Percentiles rank a stretch among this genome's conserved stretches.
Evolutionary conservation across 208 protist genomes (phyloP).

Genomic region (Endotrypanum monterogeii): DNA sequence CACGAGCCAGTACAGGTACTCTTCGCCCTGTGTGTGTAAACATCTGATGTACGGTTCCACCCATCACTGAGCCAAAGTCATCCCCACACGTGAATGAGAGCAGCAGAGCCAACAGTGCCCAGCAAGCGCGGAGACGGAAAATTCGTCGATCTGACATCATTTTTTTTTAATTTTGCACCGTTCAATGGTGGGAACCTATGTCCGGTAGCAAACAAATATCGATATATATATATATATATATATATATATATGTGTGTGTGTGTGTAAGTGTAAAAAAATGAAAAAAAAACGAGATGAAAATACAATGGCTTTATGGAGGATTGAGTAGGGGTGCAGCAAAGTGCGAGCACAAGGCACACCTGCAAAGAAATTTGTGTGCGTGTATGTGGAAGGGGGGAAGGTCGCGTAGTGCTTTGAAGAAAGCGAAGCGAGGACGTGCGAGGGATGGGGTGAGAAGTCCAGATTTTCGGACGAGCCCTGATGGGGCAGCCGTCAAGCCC

Average conservation of each 20-base stretch:
- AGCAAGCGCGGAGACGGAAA: not conserved
- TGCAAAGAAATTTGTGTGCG: not conserved
- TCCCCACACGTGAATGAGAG: not conserved
- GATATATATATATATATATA: too few species aligned
- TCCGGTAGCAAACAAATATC: not conserved
- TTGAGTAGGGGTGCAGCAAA: not conserved
- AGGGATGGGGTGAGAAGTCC: too few species aligned
- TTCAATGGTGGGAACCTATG: not conserved
- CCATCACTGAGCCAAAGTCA: not conserved
- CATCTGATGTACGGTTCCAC: not conserved
- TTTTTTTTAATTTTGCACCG: not conserved
- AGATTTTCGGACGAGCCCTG: not conserved
- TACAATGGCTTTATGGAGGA: not conserved
- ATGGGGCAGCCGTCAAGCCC: not conserved
- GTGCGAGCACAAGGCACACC: not conserved
- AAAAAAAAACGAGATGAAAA: not conserved
- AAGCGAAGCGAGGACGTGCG: constrained; percentile 5
- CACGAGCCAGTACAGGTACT: not conserved
- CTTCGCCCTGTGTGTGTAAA: not conserved
- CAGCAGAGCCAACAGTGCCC: not conserved
- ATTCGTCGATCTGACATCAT: not conserved
- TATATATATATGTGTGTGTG: too few species aligned
- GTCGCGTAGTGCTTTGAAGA: constrained; percentile 1
- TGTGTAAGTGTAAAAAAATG: not conserved
- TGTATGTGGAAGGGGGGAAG: not conserved